Evolutionary conservation across 257 asterid genomes (phyloP).

Genomic region (Parsonsia alboflavescens): DNA sequence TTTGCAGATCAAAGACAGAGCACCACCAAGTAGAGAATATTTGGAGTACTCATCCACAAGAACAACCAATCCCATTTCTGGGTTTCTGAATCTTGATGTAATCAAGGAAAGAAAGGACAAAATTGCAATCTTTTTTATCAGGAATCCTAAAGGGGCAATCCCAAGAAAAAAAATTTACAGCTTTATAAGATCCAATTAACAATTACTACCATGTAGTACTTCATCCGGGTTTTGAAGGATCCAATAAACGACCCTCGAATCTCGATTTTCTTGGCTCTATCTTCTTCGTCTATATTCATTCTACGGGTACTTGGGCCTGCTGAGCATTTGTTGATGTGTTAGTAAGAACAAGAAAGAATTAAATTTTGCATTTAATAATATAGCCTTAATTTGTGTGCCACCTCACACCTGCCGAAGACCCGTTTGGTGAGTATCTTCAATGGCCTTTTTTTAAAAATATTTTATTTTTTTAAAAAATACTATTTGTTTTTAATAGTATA

Average conservation of each 20-base stretch:
- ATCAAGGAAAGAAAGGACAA: background rate
- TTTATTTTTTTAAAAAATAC: too few relatives aligned
- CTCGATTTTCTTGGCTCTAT: slow-evolving; percentile 6
- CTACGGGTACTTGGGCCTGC: background rate
- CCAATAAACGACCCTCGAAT: slow-evolving; percentile 5
- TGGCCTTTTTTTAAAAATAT: background rate
- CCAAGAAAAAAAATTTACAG: slow-evolving; percentile 11
- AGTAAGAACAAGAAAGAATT: background rate
- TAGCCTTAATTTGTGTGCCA: background rate
- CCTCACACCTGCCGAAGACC: background rate
- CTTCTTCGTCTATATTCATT: background rate
- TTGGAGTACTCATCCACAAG: too few relatives aligned
- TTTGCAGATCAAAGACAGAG: background rate
- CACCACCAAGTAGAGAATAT: too few relatives aligned
- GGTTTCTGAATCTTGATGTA: background rate
- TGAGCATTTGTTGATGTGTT: background rate
- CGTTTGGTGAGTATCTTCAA: background rate
- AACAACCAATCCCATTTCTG: background rate
- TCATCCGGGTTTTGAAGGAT: background rate
- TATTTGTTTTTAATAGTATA: too few relatives aligned
- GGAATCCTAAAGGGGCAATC: slow-evolving; percentile 8
- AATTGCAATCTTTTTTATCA: background rate
- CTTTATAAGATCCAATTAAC: background rate
- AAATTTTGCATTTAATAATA: background rate
- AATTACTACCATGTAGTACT: too few relatives aligned